A percentile compares a stretch with the other conserved stretches of the same genome.
Conservation (phyloP, 495 filamentous ascomycete species). For the Pyrenula aspistea region DNA sequence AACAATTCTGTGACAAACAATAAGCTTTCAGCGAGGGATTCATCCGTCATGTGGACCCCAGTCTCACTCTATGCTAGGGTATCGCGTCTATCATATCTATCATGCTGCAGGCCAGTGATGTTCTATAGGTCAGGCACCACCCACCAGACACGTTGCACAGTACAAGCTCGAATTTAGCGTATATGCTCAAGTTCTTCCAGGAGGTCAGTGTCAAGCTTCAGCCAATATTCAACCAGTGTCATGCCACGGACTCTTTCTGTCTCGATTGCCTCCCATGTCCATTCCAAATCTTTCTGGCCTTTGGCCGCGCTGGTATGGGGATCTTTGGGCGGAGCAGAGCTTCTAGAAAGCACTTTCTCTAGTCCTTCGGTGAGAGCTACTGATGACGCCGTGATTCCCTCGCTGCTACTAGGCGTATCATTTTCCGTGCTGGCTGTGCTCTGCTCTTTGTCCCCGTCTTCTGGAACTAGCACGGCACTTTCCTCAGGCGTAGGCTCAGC, state of each 20-base stretch:
- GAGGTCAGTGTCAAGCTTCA: conserved; percentile 34
- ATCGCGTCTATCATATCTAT: no score
- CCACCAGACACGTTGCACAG: no score
- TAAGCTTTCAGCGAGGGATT: no score
- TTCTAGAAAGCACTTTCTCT: conserved; percentile 25
- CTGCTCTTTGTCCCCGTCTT: conserved; percentile 7
- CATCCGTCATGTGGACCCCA: no score
- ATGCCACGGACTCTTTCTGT: conserved; percentile 42
- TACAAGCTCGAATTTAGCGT: no score
- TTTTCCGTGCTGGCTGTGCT: conserved; percentile 18
- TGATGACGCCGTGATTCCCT: conserved; percentile 20
- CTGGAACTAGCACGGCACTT: conserved; percentile 1
- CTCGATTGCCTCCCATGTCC: conserved; percentile 45
- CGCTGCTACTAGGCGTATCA: conserved; percentile 21
- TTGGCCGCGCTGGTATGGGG: conserved; percentile 17
- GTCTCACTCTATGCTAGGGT: no score
- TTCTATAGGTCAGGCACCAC: no score
- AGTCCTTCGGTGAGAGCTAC: conserved; percentile 21
- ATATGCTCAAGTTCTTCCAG: conserved; percentile 24
- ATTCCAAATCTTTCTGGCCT: conserved; percentile 24
- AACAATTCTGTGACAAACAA: no score
- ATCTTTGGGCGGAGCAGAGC: conserved; percentile 17
- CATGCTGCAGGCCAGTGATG: no score
- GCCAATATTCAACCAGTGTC: conserved; percentile 37
- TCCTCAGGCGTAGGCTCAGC: neutral